Conservation (phyloP, 768 basidiomycete species). For the Calocera viscosa region DNA sequence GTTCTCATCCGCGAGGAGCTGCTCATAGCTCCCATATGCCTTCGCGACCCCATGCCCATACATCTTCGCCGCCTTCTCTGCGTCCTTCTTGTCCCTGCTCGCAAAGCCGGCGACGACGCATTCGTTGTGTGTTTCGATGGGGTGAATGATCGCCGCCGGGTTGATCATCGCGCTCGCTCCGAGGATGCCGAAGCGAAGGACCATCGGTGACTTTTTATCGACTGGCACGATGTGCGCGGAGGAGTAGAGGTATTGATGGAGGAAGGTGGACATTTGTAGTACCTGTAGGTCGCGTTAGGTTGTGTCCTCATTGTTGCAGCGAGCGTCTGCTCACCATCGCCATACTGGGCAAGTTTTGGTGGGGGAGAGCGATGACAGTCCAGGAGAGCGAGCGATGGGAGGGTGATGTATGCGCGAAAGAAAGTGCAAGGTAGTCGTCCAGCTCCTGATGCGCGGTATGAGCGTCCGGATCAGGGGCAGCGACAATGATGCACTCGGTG, state of each 20-base stretch:
- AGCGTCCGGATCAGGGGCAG: too few relatives aligned
- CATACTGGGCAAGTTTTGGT: not conserved
- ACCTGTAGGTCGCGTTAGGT: not conserved
- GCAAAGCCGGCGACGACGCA: constrained; percentile 12
- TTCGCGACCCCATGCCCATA: constrained; percentile 11
- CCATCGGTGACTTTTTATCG: constrained; percentile 9
- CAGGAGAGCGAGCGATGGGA: not conserved
- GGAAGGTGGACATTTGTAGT: not conserved
- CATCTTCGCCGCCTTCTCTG: constrained; percentile 9
- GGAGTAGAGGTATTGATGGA: constrained; percentile 1
- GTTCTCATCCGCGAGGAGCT: constrained; percentile 11
- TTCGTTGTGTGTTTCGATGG: constrained; percentile 11
- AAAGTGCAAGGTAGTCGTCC: too few relatives aligned
- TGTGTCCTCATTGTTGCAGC: not conserved
- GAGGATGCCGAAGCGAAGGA: constrained; percentile 9
- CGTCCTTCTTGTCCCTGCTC: constrained; percentile 8
- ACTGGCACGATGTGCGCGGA: not conserved
- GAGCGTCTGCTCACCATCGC: not conserved
- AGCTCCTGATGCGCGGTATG: too few relatives aligned
- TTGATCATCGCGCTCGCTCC: constrained; percentile 14
- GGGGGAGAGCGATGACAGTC: not conserved
- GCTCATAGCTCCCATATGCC: constrained; percentile 11
- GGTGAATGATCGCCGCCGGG: constrained; percentile 10
- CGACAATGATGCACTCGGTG: too few relatives aligned
- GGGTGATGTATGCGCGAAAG: not conserved